Percentiles rank a stretch among this genome's conserved stretches.
Evolutionary conservation across 768 basidiomycete genomes (phyloP).

Genomic region (Lentinula sp.): DNA sequence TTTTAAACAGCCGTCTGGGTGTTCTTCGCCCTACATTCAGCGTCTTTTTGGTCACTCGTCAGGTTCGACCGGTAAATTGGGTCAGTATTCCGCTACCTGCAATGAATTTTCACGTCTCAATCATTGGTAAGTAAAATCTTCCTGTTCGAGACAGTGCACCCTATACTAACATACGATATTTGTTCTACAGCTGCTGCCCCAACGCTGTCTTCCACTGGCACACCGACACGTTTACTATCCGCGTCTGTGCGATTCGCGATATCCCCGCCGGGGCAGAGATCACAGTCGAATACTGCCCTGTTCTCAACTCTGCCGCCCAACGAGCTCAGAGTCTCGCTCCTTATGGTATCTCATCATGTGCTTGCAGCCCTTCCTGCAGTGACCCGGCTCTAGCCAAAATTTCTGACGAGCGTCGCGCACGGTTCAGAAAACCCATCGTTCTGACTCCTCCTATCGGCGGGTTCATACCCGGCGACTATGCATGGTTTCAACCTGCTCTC

Average conservation of each 20-base stretch:
- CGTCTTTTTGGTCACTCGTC: background rate
- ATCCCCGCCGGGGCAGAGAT: slow-evolving; percentile 27
- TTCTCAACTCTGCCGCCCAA: slow-evolving; percentile 13
- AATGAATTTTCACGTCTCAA: slow-evolving; percentile 18
- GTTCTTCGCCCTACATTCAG: background rate
- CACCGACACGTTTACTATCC: slow-evolving; percentile 22
- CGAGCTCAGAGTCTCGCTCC: slow-evolving; percentile 20
- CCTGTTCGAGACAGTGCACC: background rate
- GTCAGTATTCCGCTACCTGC: slow-evolving; percentile 11
- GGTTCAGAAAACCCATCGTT: background rate
- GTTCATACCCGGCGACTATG: background rate
- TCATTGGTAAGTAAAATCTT: slow-evolving; percentile 8
- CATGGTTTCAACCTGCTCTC: background rate
- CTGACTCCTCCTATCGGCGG: too few species aligned
- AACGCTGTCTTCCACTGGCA: slow-evolving; percentile 20
- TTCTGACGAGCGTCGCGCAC: slow-evolving; percentile 17
- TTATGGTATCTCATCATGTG: slow-evolving; percentile 17
- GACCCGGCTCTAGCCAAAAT: slow-evolving; percentile 11
- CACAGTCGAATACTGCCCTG: slow-evolving; percentile 20
- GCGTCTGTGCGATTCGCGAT: slow-evolving; percentile 18
- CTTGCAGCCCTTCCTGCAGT: slow-evolving; percentile 17
- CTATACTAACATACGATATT: too few species aligned
- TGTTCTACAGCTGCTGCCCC: slow-evolving; percentile 15
- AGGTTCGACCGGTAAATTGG: background rate
- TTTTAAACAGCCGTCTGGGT: background rate